These are phyloP conservation scores for Cicer bijugum DNA, from an alignment of 306 rosid species.

Conservation along the genomic window DNA sequence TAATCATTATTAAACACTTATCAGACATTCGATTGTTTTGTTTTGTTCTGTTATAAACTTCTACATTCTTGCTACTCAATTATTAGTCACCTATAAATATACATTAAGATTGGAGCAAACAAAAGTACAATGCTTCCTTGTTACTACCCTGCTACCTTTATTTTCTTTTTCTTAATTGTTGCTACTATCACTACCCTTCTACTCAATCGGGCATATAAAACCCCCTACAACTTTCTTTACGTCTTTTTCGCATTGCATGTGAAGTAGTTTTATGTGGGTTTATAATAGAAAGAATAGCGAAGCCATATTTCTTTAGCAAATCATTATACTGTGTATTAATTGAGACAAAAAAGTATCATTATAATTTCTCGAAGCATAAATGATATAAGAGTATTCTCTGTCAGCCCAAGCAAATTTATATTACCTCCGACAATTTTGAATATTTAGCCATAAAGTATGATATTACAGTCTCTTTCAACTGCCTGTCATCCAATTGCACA, in stretches of 20 bases:
- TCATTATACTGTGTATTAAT: constrained; percentile 9
- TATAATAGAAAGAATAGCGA: constrained; percentile 29
- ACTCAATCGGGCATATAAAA: neutral
- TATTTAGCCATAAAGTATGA: constrained; percentile 67
- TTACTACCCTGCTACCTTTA: neutral
- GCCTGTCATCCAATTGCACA: constrained; percentile 59
- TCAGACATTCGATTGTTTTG: constrained; percentile 27
- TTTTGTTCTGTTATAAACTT: constrained; percentile 16
- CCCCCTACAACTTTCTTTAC: neutral
- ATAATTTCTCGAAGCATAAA: constrained; percentile 37
- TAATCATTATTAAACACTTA: constrained; percentile 26
- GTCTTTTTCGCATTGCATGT: neutral
- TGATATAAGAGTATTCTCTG: neutral
- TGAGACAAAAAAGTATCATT: constrained; percentile 23
- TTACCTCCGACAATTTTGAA: constrained; percentile 76
- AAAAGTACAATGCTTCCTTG: constrained; percentile 1
- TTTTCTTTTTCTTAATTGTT: constrained; percentile 1
- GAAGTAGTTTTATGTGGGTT: constrained; percentile 8
- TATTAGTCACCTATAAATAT: constrained; percentile 34
- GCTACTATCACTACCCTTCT: constrained; percentile 9
- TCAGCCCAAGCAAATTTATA: constrained; percentile 39
- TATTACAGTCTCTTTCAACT: constrained; percentile 71
- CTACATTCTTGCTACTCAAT: constrained; percentile 25
- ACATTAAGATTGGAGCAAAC: constrained; percentile 16
- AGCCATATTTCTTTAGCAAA: constrained; percentile 24